These are phyloP conservation scores for Oryza australiensis DNA, from an alignment of 176 grass and related monocot genomes.

Conservation along the genomic window DNA sequence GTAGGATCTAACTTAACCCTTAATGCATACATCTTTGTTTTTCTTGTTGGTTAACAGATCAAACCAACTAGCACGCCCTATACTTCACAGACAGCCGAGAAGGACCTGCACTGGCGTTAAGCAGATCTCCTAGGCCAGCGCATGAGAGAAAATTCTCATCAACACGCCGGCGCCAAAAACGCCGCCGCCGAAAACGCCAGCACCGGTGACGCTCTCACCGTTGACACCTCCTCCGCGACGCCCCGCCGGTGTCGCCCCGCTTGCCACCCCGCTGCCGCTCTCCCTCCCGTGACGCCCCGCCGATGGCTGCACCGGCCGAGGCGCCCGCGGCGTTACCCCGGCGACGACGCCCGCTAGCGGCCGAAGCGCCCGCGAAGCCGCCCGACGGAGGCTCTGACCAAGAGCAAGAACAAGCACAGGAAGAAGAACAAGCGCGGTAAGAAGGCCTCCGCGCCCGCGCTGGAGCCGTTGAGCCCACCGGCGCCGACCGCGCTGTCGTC, in stretches of 20 bases:
- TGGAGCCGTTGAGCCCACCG: conserved; percentile 63
- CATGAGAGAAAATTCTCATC: too few species aligned
- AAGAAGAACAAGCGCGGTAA: conserved; percentile 59
- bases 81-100: too few species aligned
- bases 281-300: conserved; percentile 27
- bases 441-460: conserved; percentile 64
- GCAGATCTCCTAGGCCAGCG: too few species aligned
- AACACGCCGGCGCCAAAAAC: conserved; percentile 5
- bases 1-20: too few species aligned
- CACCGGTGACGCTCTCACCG: background rate
- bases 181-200: background rate
- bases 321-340: conserved; percentile 36
- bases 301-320: background rate
- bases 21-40: too few species aligned
- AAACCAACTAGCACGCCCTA: too few species aligned
- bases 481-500: conserved; percentile 59
- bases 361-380: conserved; percentile 38
- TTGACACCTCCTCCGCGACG: background rate
- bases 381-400: conserved; percentile 55
- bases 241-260: background rate
- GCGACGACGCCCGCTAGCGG: conserved; percentile 37
- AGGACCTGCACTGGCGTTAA: too few species aligned
- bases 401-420: conserved; percentile 72
- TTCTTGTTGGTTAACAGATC: too few species aligned
- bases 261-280: conserved; percentile 15